These are phyloP conservation scores for Pseudogymnoascus sp. DNA, from an alignment of 2,329 filamentous ascomycete genomes.

Conservation along the genomic window DNA sequence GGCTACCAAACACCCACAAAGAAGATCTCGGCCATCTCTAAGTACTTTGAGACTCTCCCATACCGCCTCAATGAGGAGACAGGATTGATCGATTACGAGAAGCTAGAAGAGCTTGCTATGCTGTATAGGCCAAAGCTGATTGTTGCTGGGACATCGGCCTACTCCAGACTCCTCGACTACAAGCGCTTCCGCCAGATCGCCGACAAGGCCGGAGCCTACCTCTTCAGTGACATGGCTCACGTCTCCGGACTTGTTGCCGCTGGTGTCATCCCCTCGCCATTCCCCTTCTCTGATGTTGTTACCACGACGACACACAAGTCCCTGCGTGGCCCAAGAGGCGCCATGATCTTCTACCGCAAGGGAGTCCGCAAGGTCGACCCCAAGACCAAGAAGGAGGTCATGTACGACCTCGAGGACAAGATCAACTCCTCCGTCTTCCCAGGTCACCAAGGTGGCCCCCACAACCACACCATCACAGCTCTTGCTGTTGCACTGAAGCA, in stretches of 20 bases:
- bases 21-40: conserved; percentile 97
- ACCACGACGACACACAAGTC: conserved; percentile 99
- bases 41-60: conserved; percentile 97
- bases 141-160: conserved; percentile 88
- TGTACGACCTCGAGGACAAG: conserved; percentile 84
- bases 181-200: conserved; percentile 82
- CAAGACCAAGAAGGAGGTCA: conserved; percentile 76
- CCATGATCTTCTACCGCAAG: conserved; percentile 97
- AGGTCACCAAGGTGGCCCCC: conserved; percentile 93
- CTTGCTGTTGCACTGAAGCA: conserved; percentile 92
- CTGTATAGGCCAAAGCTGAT: conserved; percentile 94
- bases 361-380: conserved; percentile 62
- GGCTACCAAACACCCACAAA: conserved; percentile 92
- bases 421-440: conserved; percentile 98
- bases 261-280: conserved; percentile 83
- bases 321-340: conserved; percentile 85
- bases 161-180: conserved; percentile 95
- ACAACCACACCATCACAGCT: conserved; percentile 98
- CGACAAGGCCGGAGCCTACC: conserved; percentile 85
- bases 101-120: conserved; percentile 76
- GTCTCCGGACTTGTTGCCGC: conserved; percentile 91
- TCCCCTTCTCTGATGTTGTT: conserved; percentile 84
- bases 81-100: conserved; percentile 90
- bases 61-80: conserved; percentile 88
- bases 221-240: conserved; percentile 94